Base-by-base conservation (phyloP, 1,139 yeast genomes). In the Candida smagusa region DNA sequence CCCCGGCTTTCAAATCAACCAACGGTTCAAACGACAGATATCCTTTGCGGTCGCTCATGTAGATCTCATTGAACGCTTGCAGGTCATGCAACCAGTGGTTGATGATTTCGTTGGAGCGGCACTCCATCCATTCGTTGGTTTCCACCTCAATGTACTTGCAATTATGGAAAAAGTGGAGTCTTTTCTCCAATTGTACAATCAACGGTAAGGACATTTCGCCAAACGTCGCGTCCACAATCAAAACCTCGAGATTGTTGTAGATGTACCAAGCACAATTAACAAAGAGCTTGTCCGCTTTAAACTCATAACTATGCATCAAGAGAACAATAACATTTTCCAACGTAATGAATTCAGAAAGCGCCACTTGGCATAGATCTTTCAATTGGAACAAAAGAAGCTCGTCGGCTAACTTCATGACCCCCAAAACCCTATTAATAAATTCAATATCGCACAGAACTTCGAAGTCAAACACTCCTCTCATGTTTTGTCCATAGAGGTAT, bases 221-320 rank as follows among this genome's bases (percentile, higher is more conserved):
- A 37, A 68, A 55, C 2, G 54, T 34, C 2, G 58, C 50, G 47
- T 84, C 86, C 42, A 79, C 74, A 33, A 88, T 61, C 19, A 86
- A 55, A 4, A 78, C 56, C 29, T 82, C 89, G 43, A 86, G 59
- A 52, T 88, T 87, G 46, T 77, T 73, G 47, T 75, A 79, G 11
- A 87, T 68, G 46, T 75, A 85, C 80, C 87, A 81, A 29, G 83
- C 63, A 51, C 95, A 79, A 38, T 76, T 73, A 37, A 71, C 65
- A 42, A 79, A 69, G 24, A 89, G 56, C 47, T 81, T 78, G 7
- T 61, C 54, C 2, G 88, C 85, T 9, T 71, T 60, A 38, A 74
- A 63, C 27, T 61, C 50, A 30, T 71, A 72, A 0, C 94, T 73
- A 51, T 81, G 81, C 7, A 70, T 63, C 23, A 85, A 53, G 11